These are phyloP conservation scores for Pseudodiploospora longispora DNA, from an alignment of 2,329 filamentous ascomycete species.

Conservation along the genomic window DNA sequence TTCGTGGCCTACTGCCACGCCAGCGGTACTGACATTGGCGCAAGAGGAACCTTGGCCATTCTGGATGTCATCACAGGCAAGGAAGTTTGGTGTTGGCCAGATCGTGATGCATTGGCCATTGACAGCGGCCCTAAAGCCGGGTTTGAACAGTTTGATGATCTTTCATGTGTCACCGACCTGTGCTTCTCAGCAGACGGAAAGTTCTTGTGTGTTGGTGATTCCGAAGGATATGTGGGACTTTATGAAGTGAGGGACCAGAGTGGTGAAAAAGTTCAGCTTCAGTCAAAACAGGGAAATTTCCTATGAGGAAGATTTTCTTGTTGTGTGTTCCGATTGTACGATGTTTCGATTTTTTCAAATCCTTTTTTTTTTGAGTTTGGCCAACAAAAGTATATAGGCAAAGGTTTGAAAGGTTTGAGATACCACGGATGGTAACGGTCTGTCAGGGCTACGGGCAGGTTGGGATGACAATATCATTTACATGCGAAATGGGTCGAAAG, in stretches of 20 bases:
- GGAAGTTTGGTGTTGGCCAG: conserved; percentile 31
- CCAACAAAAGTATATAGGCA: too few relatives aligned
- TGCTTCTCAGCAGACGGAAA: conserved; percentile 30
- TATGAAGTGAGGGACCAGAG: conserved; percentile 25
- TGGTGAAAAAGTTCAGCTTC: conserved; percentile 7
- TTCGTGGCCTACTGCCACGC: conserved; percentile 32
- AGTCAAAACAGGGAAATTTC: not conserved
- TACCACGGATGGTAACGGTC: too few relatives aligned
- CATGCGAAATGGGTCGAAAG: too few relatives aligned
- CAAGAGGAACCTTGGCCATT: conserved; percentile 25
- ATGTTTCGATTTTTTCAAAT: not conserved
- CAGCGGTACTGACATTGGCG: conserved; percentile 22
- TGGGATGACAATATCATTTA: too few relatives aligned
- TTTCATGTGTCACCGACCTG: conserved; percentile 28
- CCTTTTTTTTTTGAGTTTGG: not conserved
- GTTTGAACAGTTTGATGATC: conserved; percentile 24
- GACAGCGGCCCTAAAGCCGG: conserved; percentile 15
- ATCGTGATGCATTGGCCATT: conserved; percentile 19
- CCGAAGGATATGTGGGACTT: conserved; percentile 25
- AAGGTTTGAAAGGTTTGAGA: too few relatives aligned
- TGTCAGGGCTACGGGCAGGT: too few relatives aligned
- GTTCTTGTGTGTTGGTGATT: conserved; percentile 27
- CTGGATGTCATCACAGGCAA: conserved; percentile 29
- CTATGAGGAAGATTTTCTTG: not conserved
- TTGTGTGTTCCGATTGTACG: not conserved